Evolutionary conservation across 768 basidiomycete genomes (phyloP), one percentile per base, ranked within the genome.

Genomic region (Fomitopsis pulvina): DNA sequence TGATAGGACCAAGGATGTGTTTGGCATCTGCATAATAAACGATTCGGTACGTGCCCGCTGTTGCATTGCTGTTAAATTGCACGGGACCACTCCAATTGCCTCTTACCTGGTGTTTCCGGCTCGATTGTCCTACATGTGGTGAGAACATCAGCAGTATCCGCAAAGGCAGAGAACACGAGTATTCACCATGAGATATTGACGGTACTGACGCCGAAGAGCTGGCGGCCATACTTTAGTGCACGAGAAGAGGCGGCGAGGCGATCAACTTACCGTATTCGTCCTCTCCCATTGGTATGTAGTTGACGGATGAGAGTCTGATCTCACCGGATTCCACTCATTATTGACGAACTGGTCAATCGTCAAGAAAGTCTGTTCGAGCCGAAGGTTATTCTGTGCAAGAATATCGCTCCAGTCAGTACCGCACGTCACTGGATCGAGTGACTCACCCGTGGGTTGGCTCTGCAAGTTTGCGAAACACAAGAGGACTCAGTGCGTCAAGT

Each of bases 271-370:
- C 1, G 70, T 71, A 64, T 64, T 83, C 11, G 72, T 78, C 63
- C 83, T 72, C 21, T 58, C 64, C 87, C 87, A 89, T 50, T 72
- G 70, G 58, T 77, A 87, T 18, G 71, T 73, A 1, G 87, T 88
- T 3, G 84, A 87, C 26, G 85, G 85, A 63, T 89, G 87, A 18
- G 87, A 88, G 65, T 91, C 88, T 12, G 83, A 80, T 45, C 80
- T 73, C 28, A 83, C 77, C 0, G 73, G 60, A 51, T 52, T 67
- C 86, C 85, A 90, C 46, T 67, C 62, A 21, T 57, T 56, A 25
- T 70, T 72, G 14, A 72, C 65, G 28, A 73, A 63, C 45, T 70
- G 74, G 51, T 89, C 84, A 34, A 90, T 76, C 1, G 74, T 78
- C 39, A 90, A 67, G 72, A 85, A 89, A 1, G 86, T 87, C 39